A percentile compares a stretch with the other conserved stretches of the same genome.
phyloP scores from a whole-genome alignment of 1,284 basidiomycete genomes.

The Apiotrichum laibachii region DNA sequence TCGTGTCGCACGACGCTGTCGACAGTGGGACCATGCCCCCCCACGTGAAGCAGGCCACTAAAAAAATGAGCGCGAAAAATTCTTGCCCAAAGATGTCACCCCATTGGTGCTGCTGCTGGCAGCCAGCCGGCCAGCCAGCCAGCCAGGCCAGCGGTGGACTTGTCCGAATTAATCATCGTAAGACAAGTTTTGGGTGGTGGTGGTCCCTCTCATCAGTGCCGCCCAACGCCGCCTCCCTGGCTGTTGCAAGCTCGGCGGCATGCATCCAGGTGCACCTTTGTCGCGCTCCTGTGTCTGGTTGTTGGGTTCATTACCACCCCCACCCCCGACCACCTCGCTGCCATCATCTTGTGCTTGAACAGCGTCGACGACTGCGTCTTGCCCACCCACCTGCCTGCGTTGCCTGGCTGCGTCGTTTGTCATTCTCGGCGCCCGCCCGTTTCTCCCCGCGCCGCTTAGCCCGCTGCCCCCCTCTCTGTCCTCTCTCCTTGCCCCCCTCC shows the following conservation, averaged over 20 bases:
- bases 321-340: neutral
- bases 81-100: neutral
- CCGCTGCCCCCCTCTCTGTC: neutral
- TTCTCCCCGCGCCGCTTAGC: slow-evolving; percentile 1
- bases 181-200: too few species aligned
- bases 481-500: too few species aligned
- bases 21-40: too few species aligned
- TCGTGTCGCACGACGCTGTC: too few species aligned
- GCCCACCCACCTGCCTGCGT: neutral
- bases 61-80: too few species aligned
- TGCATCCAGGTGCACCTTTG: neutral
- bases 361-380: neutral
- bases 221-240: neutral
- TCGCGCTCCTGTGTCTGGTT: neutral
- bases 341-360: neutral
- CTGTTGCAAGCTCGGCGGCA: neutral
- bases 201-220: neutral
- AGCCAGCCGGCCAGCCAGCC: too few species aligned
- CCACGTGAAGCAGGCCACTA: too few species aligned
- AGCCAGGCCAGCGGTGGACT: too few species aligned
- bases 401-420: neutral
- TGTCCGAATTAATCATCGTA: neutral
- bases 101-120: too few species aligned
- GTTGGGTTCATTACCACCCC: neutral
- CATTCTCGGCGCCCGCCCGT: neutral